Conservation (phyloP, 495 filamentous ascomycete species). For the Mytilinidion resinicola region DNA sequence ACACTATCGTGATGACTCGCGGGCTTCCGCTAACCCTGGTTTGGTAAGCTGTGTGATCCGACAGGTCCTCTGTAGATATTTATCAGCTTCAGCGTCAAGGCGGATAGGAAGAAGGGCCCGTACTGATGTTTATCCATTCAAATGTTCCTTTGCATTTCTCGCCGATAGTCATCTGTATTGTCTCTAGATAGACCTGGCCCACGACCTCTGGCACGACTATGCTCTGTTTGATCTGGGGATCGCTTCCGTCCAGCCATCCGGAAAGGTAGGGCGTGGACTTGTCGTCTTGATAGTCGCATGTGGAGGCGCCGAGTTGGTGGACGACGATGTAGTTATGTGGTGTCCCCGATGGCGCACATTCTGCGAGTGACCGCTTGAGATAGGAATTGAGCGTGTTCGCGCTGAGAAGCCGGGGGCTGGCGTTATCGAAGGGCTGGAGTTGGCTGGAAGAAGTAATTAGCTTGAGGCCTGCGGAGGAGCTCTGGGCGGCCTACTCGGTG, state of each 20-base stretch:
- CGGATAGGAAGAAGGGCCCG: too few species aligned
- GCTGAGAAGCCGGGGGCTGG: slow-evolving; percentile 7
- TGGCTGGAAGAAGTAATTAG: slow-evolving; percentile 27
- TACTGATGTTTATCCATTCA: too few species aligned
- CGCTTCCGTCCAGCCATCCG: slow-evolving; percentile 30
- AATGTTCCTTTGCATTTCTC: too few species aligned
- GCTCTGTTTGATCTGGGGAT: slow-evolving; percentile 13
- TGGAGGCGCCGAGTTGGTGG: slow-evolving; percentile 69
- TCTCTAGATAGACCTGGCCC: too few species aligned
- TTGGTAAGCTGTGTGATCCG: too few species aligned
- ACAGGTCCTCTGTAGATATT: too few species aligned
- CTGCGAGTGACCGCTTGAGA: slow-evolving; percentile 44
- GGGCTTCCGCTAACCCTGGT: slow-evolving; percentile 21
- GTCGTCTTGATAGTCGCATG: slow-evolving; percentile 52
- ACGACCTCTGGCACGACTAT: slow-evolving; percentile 30
- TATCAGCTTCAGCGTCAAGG: too few species aligned
- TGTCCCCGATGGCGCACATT: slow-evolving; percentile 61
- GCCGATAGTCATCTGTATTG: too few species aligned
- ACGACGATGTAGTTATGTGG: slow-evolving; percentile 77
- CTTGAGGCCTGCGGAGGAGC: slow-evolving; percentile 2
- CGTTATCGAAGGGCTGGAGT: slow-evolving; percentile 3
- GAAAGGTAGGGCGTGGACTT: slow-evolving; percentile 57
- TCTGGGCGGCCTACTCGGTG: slow-evolving; percentile 50
- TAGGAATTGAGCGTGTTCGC: slow-evolving; percentile 18
- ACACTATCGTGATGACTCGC: slow-evolving; percentile 46